Base-by-base conservation (phyloP, 1,139 yeast species). In the Suhomyces taliae region DNA sequence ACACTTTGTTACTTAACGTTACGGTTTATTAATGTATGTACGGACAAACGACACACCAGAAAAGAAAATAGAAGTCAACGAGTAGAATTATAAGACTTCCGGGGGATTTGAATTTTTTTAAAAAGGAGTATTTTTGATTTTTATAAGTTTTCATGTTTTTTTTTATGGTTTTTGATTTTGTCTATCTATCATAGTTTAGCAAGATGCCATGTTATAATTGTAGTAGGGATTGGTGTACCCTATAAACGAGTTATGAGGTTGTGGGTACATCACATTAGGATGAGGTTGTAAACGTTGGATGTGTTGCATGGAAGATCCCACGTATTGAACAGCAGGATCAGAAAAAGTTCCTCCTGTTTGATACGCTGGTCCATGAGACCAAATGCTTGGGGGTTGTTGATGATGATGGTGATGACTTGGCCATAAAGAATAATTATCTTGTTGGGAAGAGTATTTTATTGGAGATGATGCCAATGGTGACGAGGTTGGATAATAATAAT, bases 191-290 rank as follows among this genome's bases (percentile, higher is more conserved):
- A 36, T 34, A 12, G 24, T 24, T 52, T 57, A 68, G 53, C 72
- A 69, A 27, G 70, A 60, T 39, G 72, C 69, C 67, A 68, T 63
- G 55, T 64, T 65, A 46, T 62, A 67, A 34, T 62, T 60, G 54
- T 68, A 70, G 54, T 69, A 72, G 15, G 76, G 76, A 49, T 72
- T 72, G 27, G 72, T 56, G 51, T 70, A 72, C n/a, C 76, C 74
- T 39, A 68, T 70, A 53, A 62, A 68, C 47, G 58, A 60, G 36
- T 48, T 53, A 33, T 40, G 48, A 24, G 43, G 46, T 36, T 46
- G 53, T n/a, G 47, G 47, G 14, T 42, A 48, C 53, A 51, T 45
- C 40, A 36, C 38, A 19, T 27, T 38, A 29, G 43, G 44, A 27
- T 32, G 46, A 12, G 40, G 34, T 10, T 43, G 46, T 4, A 32